Base-by-base conservation (phyloP, 192 early-diverging fungal species). In the Chytriomyces confervae region DNA sequence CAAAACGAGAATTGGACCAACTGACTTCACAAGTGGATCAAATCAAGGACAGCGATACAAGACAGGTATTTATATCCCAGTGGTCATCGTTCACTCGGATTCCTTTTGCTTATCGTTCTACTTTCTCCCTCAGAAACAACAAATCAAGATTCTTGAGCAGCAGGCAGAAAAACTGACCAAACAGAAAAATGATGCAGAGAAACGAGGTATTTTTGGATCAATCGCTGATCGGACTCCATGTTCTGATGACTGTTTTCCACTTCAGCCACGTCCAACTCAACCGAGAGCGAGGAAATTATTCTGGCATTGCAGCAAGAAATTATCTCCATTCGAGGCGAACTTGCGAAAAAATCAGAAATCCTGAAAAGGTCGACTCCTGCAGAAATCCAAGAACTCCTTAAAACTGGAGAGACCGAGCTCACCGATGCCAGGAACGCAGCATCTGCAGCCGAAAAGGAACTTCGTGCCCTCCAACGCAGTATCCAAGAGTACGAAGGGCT, bases 61-160 rank as follows among this genome's bases (percentile, higher is more conserved):
- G 74, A 49, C 74, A 76, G 74, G 74, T 76, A 16, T 13, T 36
- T 36, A 36, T 36, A 36, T 36, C 29, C 29, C 29, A 36, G 1
- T 36, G 29, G 29, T 36, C 29, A 36, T 65, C 13, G 27, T 23
- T 65, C 13, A 0, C 1, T 23, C 27, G 11, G 13, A 24, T 29
- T 65, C 11, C 11, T 46, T 45, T 67, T 29, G 43, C 47, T 67
- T 10, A 47, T 3, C 43, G 16, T 67, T 67, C 7, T 67, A 46
- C 3, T 45, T 16, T 29, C 47, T 57, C 3, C 0, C 5, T 5
- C 74, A 76, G 74, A 29, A 48, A 13, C 74, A 76, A 66, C 74
- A 76, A 76, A 76, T 76, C 74, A 76, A 76, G 61, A 76, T 76
- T 53, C 27, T 76, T 8, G 62, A 76, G 49, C 74, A 76, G 50